These are phyloP conservation scores for Auriscalpium microsporum DNA, from an alignment of 768 basidiomycete species.

Conservation along the genomic window DNA sequence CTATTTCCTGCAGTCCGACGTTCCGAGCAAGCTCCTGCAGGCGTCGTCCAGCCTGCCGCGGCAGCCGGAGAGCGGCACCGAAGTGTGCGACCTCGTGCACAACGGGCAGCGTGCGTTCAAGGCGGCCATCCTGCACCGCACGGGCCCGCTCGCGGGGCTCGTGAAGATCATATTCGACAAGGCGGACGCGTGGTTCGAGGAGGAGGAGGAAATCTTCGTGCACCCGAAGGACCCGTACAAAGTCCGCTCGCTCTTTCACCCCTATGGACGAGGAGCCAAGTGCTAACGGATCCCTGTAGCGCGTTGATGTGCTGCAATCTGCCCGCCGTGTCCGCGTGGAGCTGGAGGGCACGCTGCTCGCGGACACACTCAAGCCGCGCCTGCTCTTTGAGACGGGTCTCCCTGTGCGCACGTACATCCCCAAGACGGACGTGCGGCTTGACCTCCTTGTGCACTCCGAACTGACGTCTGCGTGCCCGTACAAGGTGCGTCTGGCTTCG, in stretches of 20 bases:
- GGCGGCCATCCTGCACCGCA: not conserved
- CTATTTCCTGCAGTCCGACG: not conserved
- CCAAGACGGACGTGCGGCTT: conserved; percentile 44
- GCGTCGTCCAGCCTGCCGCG: not conserved
- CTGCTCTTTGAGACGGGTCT: conserved; percentile 53
- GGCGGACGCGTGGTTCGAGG: conserved; percentile 64
- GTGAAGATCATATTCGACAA: conserved; percentile 40
- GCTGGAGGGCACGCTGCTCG: conserved; percentile 50
- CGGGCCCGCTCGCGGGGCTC: conserved; percentile 24
- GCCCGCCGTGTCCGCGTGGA: conserved; percentile 55
- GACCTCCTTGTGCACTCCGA: conserved; percentile 42
- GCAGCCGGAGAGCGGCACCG: not conserved
- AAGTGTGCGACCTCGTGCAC: not conserved
- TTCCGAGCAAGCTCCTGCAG: not conserved
- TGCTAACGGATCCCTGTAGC: conserved; percentile 26
- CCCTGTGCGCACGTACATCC: conserved; percentile 52
- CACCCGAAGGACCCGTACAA: conserved; percentile 69
- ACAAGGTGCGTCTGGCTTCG: conserved; percentile 39
- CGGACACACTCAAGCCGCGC: conserved; percentile 44
- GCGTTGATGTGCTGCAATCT: conserved; percentile 51
- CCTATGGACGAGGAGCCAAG: not conserved
- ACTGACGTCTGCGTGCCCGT: conserved; percentile 45
- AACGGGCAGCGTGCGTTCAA: not conserved
- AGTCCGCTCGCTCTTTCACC: conserved; percentile 25
- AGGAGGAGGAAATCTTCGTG: conserved; percentile 51